phyloP scores from a whole-genome alignment of 768 basidiomycete genomes.

The Suillus subaureus region DNA sequence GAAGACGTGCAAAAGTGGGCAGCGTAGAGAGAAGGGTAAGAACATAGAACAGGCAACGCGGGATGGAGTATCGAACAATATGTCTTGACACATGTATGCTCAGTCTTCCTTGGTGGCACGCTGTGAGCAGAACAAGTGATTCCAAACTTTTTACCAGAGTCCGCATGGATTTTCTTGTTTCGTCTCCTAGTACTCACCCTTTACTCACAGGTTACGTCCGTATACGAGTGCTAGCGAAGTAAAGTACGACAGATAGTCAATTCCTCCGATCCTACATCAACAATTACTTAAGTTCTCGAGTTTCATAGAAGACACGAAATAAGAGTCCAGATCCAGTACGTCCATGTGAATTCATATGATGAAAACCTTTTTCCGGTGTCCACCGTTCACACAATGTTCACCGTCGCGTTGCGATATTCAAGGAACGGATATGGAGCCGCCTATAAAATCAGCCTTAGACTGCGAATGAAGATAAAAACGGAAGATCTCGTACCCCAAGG shows the following conservation, averaged over 20 bases:
- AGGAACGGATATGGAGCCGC: constrained; percentile 27
- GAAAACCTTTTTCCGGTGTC: too few relatives aligned
- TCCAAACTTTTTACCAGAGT: too few relatives aligned
- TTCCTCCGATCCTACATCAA: background rate
- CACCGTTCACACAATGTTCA: constrained; percentile 22
- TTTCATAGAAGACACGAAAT: background rate
- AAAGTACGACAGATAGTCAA: background rate
- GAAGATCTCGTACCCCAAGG: constrained; percentile 20
- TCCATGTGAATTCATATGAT: background rate
- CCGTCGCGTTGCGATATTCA: constrained; percentile 28
- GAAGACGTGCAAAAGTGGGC: background rate
- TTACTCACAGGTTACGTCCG: too few relatives aligned
- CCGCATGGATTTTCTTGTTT: too few relatives aligned
- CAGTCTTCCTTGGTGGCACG: too few relatives aligned
- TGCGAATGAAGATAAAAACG: background rate
- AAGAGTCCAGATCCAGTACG: background rate
- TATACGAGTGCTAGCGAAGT: background rate
- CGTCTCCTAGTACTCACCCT: background rate
- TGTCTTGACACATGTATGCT: too few relatives aligned
- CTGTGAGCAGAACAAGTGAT: too few relatives aligned
- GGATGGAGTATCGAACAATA: background rate
- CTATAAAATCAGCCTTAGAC: constrained; percentile 13
- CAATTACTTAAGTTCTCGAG: background rate
- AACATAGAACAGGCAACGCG: background rate
- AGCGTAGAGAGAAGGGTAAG: background rate